Percentiles rank a stretch among this genome's conserved stretches.
These are phyloP conservation scores for Vicia villosa DNA, from an alignment of 306 rosid species.

Conservation along the genomic window DNA sequence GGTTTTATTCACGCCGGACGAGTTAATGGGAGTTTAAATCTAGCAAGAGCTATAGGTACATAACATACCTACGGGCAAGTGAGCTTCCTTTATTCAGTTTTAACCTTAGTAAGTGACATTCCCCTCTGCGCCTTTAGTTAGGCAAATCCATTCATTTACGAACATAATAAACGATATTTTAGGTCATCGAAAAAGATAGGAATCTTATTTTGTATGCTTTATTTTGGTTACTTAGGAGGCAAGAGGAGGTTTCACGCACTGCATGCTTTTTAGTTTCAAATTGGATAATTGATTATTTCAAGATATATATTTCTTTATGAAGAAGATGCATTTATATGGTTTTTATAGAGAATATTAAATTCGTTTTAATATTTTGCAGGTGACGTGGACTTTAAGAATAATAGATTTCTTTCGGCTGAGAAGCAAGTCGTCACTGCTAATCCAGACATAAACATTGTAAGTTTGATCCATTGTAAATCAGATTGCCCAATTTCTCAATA, in stretches of 20 bases:
- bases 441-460: conserved; percentile 83
- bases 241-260: conserved; percentile 6
- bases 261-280: conserved; percentile 10
- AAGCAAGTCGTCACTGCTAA: conserved; percentile 83
- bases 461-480: conserved; percentile 34
- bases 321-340: too few relatives aligned
- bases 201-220: conserved; percentile 15
- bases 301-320: background rate
- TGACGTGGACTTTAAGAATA: conserved; percentile 93
- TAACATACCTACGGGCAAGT: background rate
- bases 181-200: background rate
- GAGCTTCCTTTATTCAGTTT: conserved; percentile 10
- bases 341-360: too few relatives aligned
- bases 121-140: conserved; percentile 1
- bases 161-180: conserved; percentile 1
- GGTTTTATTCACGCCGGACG: conserved; percentile 95
- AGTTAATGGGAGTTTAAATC: conserved; percentile 93
- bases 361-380: conserved; percentile 61
- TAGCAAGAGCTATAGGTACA: conserved; percentile 91
- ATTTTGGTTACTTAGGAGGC: conserved; percentile 28
- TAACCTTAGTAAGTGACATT: background rate
- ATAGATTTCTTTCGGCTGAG: conserved; percentile 72
- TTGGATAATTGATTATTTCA: background rate
- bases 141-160: conserved; percentile 21
- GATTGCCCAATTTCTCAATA: conserved; percentile 8